These are phyloP conservation scores for Letharia lupina DNA, from an alignment of 495 filamentous ascomycete genomes.

Conservation along the genomic window DNA sequence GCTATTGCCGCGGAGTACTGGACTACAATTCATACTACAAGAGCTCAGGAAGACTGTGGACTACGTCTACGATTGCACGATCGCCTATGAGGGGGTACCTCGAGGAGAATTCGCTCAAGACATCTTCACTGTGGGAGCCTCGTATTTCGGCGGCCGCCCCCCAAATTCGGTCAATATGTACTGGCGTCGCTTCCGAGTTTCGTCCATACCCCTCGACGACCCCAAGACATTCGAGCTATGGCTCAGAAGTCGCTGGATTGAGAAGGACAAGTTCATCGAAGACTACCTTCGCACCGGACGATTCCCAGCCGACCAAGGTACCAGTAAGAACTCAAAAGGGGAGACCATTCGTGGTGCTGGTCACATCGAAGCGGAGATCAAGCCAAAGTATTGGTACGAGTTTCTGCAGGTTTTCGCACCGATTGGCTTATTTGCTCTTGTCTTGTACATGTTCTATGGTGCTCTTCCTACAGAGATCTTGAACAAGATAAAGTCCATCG, in stretches of 20 bases:
- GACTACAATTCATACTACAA: slow-evolving; percentile 63
- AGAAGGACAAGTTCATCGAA: slow-evolving; percentile 72
- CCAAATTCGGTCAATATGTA: slow-evolving; percentile 82
- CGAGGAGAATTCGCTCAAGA: slow-evolving; percentile 66
- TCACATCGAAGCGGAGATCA: slow-evolving; percentile 42
- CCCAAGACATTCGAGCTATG: slow-evolving; percentile 59
- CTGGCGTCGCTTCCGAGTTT: slow-evolving; percentile 63
- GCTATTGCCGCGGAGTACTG: slow-evolving; percentile 68
- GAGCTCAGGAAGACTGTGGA: slow-evolving; percentile 64
- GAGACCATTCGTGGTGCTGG: slow-evolving; percentile 23
- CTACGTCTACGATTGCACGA: slow-evolving; percentile 78
- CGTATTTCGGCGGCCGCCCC: slow-evolving; percentile 67
- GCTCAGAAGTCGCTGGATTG: slow-evolving; percentile 66
- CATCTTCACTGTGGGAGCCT: slow-evolving; percentile 61
- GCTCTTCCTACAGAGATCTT: slow-evolving; percentile 24
- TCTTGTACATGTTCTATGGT: slow-evolving; percentile 29
- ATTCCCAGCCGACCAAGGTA: slow-evolving; percentile 52
- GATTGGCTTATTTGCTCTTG: slow-evolving; percentile 25
- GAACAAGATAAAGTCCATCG: slow-evolving; percentile 22
- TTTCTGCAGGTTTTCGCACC: slow-evolving; percentile 43
- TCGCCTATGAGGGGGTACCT: slow-evolving; percentile 74
- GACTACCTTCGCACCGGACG: slow-evolving; percentile 57
- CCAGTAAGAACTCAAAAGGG: slow-evolving; percentile 18
- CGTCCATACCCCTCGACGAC: slow-evolving; percentile 58
- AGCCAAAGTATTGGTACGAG: slow-evolving; percentile 40